A percentile compares a stretch with the other conserved stretches of the same genome.
These are phyloP conservation scores for Chernovozyma aurita DNA, from an alignment of 1,139 yeast species.

Conservation along the genomic window DNA sequence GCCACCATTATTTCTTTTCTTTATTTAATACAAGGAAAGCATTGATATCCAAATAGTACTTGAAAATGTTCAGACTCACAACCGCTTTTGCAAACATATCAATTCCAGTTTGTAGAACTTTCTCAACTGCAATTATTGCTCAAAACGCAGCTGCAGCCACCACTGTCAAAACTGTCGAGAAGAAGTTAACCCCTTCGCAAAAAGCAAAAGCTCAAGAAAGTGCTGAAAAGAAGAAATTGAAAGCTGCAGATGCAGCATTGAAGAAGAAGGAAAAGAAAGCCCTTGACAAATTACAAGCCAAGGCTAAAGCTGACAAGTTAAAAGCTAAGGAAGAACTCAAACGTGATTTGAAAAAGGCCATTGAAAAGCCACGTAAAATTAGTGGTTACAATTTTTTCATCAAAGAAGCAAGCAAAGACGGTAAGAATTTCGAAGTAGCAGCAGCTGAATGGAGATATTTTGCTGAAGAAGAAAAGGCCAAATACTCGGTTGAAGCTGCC, in stretches of 20 bases:
- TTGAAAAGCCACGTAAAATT: constrained; percentile 23
- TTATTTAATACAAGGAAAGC: no score
- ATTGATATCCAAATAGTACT: no score
- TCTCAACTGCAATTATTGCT: neutral
- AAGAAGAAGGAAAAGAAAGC: constrained; percentile 11
- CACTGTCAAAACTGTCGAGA: neutral
- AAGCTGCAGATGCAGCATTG: constrained; percentile 12
- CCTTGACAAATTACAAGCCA: constrained; percentile 5
- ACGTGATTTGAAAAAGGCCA: constrained; percentile 19
- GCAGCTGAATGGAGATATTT: constrained; percentile 20
- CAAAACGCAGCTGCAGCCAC: neutral
- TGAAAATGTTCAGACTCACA: constrained; percentile 5
- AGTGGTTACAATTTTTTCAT: constrained; percentile 27
- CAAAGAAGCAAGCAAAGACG: constrained; percentile 15
- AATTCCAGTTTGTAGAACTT: neutral
- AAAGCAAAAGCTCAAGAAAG: neutral
- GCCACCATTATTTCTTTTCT: no score
- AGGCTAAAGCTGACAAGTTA: constrained; percentile 10
- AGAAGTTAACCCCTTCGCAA: neutral
- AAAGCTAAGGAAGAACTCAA: constrained; percentile 9
- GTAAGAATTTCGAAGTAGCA: constrained; percentile 13
- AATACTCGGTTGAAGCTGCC: constrained; percentile 21
- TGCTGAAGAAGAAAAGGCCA: constrained; percentile 24
- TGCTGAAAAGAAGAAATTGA: constrained; percentile 10
- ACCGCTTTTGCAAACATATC: neutral